Evolutionary conservation across 1,284 basidiomycete genomes (phyloP).

Genomic region (Wolfiporia cocos): DNA sequence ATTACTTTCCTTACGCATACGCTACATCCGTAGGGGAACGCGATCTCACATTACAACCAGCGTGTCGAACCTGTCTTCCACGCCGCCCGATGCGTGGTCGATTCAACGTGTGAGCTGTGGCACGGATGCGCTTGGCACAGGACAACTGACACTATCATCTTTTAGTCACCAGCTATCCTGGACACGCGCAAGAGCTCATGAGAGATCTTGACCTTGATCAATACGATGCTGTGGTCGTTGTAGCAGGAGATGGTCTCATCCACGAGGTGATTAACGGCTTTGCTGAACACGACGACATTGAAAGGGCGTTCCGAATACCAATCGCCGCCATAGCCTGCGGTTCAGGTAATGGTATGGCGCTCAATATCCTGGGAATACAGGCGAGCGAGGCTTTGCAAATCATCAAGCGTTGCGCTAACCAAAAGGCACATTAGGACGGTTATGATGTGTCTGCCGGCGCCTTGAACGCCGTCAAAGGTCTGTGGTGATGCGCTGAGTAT

Average conservation of each 20-base stretch:
- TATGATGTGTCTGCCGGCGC: conserved; percentile 71
- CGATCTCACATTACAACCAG: conserved; percentile 51
- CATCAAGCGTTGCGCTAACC: not conserved
- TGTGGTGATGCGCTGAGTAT: too few relatives aligned
- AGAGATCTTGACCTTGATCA: conserved; percentile 49
- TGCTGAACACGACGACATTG: conserved; percentile 64
- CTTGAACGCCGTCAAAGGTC: conserved; percentile 86
- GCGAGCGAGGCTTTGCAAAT: conserved; percentile 25
- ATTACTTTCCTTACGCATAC: too few relatives aligned
- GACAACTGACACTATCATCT: too few relatives aligned
- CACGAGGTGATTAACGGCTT: conserved; percentile 95
- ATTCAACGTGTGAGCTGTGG: conserved; percentile 53
- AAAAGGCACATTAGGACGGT: conserved; percentile 44
- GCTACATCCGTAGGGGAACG: conserved; percentile 81
- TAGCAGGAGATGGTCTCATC: conserved; percentile 88
- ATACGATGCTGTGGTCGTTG: conserved; percentile 76
- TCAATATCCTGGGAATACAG: conserved; percentile 70
- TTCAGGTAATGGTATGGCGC: conserved; percentile 74
- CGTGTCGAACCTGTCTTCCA: conserved; percentile 76
- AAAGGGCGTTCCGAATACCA: conserved; percentile 69
- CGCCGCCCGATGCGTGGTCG: conserved; percentile 67
- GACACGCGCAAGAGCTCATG: conserved; percentile 74
- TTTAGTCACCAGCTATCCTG: conserved; percentile 64
- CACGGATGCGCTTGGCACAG: too few relatives aligned
- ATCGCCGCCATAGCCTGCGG: conserved; percentile 88